Evolutionary conservation across 805 yeast species (phyloP).

Genomic region (Yarrowia bubula): DNA sequence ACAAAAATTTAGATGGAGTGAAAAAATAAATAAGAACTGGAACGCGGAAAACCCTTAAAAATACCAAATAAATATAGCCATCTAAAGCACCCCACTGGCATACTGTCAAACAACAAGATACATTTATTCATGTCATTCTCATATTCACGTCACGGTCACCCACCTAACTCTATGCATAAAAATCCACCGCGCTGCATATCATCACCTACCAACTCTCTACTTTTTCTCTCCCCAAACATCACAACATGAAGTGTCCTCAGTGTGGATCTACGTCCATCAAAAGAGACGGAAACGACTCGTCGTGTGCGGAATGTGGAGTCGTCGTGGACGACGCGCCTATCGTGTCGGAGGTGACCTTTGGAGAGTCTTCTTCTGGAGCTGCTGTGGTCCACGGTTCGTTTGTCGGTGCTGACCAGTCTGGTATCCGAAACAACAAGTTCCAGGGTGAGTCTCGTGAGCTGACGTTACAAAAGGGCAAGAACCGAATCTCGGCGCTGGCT

Average conservation of each 20-base stretch:
- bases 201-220: neutral
- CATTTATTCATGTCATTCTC: no score
- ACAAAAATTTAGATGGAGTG: no score
- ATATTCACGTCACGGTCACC: no score
- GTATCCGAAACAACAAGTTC: slow-evolving; percentile 31
- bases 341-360: slow-evolving; percentile 92
- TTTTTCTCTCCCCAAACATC: neutral
- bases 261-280: slow-evolving; percentile 24
- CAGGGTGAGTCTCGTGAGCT: slow-evolving; percentile 77
- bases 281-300: slow-evolving; percentile 22
- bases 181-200: neutral
- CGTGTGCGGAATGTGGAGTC: slow-evolving; percentile 76
- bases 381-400: slow-evolving; percentile 95
- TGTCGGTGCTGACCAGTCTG: slow-evolving; percentile 77
- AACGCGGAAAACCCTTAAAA: no score
- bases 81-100: no score
- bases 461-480: slow-evolving; percentile 79
- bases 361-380: slow-evolving; percentile 89
- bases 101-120: no score
- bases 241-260: slow-evolving; percentile 12
- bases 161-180: neutral
- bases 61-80: no score
- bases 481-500: slow-evolving; percentile 77
- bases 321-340: slow-evolving; percentile 91
- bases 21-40: no score